Conservation (phyloP, 495 filamentous ascomycete species). For the Penicillium riverlandense region DNA sequence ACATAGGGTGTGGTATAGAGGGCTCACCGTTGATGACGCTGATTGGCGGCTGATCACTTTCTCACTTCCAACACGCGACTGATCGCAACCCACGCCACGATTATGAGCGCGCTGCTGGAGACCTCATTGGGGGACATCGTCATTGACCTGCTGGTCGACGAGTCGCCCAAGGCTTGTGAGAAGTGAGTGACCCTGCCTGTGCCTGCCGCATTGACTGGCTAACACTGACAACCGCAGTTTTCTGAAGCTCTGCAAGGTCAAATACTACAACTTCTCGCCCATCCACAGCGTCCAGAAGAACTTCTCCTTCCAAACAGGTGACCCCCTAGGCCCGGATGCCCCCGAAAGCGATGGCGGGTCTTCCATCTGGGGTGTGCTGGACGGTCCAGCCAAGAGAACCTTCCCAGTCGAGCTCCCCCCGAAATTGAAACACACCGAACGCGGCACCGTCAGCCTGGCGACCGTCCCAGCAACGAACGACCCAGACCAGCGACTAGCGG, state of each 20-base stretch:
- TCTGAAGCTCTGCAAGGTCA: conserved; percentile 93
- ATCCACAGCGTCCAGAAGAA: conserved; percentile 81
- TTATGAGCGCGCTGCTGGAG: conserved; percentile 79
- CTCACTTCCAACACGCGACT: no score
- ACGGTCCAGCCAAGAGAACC: conserved; percentile 64
- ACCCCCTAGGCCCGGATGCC: conserved; percentile 80
- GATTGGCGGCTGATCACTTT: no score
- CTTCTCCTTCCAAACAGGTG: conserved; percentile 93
- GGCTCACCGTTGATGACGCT: no score
- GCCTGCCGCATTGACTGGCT: no score
- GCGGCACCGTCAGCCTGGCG: conserved; percentile 91
- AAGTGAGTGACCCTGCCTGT: conserved; percentile 54
- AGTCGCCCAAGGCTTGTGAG: conserved; percentile 81
- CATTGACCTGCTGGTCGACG: conserved; percentile 81
- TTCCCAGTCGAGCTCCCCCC: conserved; percentile 77
- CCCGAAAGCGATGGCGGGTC: conserved; percentile 80
- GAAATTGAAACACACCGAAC: conserved; percentile 77
- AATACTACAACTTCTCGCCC: conserved; percentile 96
- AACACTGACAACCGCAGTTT: conserved; percentile 51
- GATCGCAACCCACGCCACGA: conserved; percentile 2
- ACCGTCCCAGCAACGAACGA: conserved; percentile 70
- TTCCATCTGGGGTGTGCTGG: conserved; percentile 81
- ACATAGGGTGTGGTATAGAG: no score
- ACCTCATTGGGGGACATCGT: conserved; percentile 89
- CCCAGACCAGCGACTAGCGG: conserved; percentile 72